Evolutionary conservation across 2,329 filamentous ascomycete species (phyloP).

Genomic region (Colletotrichum phormii): DNA sequence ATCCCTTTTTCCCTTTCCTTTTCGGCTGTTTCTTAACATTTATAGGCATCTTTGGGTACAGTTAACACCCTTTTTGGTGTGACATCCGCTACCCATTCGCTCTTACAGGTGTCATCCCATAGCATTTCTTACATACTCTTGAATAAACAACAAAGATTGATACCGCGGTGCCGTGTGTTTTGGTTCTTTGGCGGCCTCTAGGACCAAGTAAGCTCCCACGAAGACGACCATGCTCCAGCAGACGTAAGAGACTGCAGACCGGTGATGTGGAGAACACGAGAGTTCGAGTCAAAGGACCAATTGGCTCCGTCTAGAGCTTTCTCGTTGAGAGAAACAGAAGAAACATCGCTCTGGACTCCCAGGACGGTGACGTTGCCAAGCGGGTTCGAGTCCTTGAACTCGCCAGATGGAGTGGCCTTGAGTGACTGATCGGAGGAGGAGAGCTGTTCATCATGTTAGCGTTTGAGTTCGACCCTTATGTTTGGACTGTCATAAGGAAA

Average conservation of each 20-base stretch:
- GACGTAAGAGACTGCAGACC: conserved; percentile 2
- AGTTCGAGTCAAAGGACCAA: conserved; percentile 13
- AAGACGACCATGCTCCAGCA: conserved; percentile 16
- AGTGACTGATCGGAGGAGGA: conserved; percentile 56
- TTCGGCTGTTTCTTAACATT: too few relatives aligned
- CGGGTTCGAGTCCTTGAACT: conserved; percentile 66
- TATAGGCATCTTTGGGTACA: too few relatives aligned
- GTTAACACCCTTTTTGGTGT: too few relatives aligned
- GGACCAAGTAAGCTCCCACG: conserved; percentile 23
- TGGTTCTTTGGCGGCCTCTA: background rate
- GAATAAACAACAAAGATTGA: too few relatives aligned
- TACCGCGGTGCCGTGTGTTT: too few relatives aligned
- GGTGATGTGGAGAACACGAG: conserved; percentile 9
- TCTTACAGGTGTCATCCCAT: too few relatives aligned
- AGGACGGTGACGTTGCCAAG: conserved; percentile 73
- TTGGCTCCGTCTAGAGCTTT: conserved; percentile 48
- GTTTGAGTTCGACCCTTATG: background rate
- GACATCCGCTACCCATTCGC: too few relatives aligned
- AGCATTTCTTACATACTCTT: too few relatives aligned
- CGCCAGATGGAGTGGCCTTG: conserved; percentile 60
- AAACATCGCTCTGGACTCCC: conserved; percentile 58
- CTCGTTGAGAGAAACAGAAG: conserved; percentile 65
- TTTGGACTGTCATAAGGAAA: conserved; percentile 8
- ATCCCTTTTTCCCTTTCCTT: too few relatives aligned
- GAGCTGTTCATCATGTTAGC: conserved; percentile 48